phyloP scores from a whole-genome alignment of 1,284 basidiomycete genomes.

The Rhodofomes roseus region DNA sequence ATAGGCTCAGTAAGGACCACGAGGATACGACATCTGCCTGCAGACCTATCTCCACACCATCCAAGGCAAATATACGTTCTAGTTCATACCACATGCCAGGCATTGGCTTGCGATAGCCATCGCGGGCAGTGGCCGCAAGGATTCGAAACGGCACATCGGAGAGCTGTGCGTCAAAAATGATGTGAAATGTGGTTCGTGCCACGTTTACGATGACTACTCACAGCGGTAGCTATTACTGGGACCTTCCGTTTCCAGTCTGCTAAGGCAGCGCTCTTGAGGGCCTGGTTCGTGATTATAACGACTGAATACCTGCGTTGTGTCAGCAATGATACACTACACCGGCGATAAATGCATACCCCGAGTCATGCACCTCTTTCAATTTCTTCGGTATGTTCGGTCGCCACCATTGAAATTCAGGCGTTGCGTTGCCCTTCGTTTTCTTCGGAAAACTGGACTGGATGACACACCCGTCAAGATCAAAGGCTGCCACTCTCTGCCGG shows the following conservation, averaged over 20 bases:
- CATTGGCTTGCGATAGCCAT: slow-evolving; percentile 85
- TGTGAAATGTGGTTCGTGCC: not conserved
- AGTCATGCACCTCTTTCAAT: slow-evolving; percentile 53
- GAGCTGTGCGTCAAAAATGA: slow-evolving; percentile 40
- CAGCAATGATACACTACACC: not conserved
- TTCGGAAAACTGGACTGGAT: slow-evolving; percentile 58
- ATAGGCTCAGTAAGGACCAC: not conserved
- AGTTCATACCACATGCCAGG: slow-evolving; percentile 84
- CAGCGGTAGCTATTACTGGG: slow-evolving; percentile 61
- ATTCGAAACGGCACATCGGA: slow-evolving; percentile 74
- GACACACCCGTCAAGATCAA: slow-evolving; percentile 87
- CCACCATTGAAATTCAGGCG: slow-evolving; percentile 79
- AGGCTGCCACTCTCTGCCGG: slow-evolving; percentile 64
- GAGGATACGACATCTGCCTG: not conserved
- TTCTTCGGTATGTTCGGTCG: slow-evolving; percentile 57
- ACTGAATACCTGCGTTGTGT: slow-evolving; percentile 56
- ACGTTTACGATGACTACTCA: slow-evolving; percentile 32
- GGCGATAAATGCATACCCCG: slow-evolving; percentile 45
- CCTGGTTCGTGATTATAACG: slow-evolving; percentile 82
- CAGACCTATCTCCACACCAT: slow-evolving; percentile 65
- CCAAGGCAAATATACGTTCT: slow-evolving; percentile 53
- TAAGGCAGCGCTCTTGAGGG: slow-evolving; percentile 43
- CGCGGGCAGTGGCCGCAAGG: slow-evolving; percentile 74
- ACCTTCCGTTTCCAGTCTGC: slow-evolving; percentile 77
- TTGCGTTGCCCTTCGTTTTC: slow-evolving; percentile 36